Base-by-base conservation (phyloP, 2,329 filamentous ascomycete genomes). In the Talaromyces islandicus region DNA sequence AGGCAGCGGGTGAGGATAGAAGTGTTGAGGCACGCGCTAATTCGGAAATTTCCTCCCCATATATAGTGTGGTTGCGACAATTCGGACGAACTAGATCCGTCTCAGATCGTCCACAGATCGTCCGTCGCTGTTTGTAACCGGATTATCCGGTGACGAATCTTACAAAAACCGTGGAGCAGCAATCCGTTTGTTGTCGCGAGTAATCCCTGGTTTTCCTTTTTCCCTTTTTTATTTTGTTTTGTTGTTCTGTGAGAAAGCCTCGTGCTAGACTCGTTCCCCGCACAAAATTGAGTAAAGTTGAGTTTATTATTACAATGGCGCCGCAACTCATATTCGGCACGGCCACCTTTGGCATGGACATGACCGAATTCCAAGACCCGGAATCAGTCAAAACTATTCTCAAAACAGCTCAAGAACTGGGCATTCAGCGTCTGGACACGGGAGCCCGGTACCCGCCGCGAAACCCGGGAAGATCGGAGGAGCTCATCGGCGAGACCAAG, bases 401-500 rank as follows among this genome's bases (percentile, higher is more conserved):
- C 52, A 3, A 43, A 5, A 35, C 27, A 10, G 51, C 57, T 3
- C 41, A 35, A 10, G 29, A 56, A 10, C 51, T 61, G 3, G 56
- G 52, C 12, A 58, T 55, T 11, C 53, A 25, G 4, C 35, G 57
- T 17, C 56, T 61, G 4, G 70, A 72, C 32, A 68, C 72, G 1
- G 73, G 68, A 2, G 69, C 71, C 10, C 67, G 72, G 14, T 76
- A 76, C 50, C 70, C 73, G 24, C 70, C 69, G 3, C 58, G 63
- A 4, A 68, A 68, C 10, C 69, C 71, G 4, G 71, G 73, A 7
- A 64, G 58, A 11, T 68, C 74, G 0, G 74, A 75, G 56, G 19
- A 67, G 53, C 64, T 76, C 7, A 62, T 76, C 4, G 72, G 73
- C 12, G 68, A 68, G 50, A 64, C 69, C 4, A 60, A 58, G 17